A percentile compares a stretch with the other conserved stretches of the same genome.
Conservation (phyloP, 2,329 filamentous ascomycete species). For the Fusarium sp. region DNA sequence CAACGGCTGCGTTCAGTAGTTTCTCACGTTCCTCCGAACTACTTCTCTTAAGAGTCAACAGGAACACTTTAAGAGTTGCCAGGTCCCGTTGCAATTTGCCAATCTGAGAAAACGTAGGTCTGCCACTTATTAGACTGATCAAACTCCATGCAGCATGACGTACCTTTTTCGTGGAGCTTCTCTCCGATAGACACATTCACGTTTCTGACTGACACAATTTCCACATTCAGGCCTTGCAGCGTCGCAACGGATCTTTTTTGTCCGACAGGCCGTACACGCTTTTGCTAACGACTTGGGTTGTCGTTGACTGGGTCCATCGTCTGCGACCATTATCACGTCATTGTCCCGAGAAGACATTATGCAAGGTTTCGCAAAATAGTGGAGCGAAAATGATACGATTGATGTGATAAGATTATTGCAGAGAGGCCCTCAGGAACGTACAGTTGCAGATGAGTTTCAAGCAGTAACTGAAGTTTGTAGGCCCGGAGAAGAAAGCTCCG, state of each 20-base stretch:
- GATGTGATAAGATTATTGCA: background rate
- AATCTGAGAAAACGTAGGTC: constrained; percentile 21
- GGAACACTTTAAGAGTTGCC: background rate
- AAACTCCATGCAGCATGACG: rapidly evolving
- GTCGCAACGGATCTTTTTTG: constrained; percentile 17
- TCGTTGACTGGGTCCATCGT: background rate
- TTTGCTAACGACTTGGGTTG: constrained; percentile 12
- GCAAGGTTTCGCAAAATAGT: background rate
- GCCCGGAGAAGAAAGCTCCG: background rate
- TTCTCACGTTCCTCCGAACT: background rate
- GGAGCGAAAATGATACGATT: background rate
- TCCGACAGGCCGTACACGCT: constrained; percentile 10
- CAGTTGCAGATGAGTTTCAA: background rate
- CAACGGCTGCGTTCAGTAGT: background rate
- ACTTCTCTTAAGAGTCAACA: constrained; percentile 5
- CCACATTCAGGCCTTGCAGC: constrained; percentile 1
- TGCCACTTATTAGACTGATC: background rate
- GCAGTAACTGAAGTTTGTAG: background rate
- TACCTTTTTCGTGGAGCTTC: constrained; percentile 14
- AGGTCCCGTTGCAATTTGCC: constrained; percentile 1
- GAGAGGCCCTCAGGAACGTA: rapidly evolving
- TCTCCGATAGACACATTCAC: background rate
- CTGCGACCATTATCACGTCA: background rate
- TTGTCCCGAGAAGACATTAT: background rate
- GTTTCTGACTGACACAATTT: background rate